phyloP scores from a whole-genome alignment of 2,329 filamentous ascomycete genomes.

The Ophiosphaerella korrae region DNA sequence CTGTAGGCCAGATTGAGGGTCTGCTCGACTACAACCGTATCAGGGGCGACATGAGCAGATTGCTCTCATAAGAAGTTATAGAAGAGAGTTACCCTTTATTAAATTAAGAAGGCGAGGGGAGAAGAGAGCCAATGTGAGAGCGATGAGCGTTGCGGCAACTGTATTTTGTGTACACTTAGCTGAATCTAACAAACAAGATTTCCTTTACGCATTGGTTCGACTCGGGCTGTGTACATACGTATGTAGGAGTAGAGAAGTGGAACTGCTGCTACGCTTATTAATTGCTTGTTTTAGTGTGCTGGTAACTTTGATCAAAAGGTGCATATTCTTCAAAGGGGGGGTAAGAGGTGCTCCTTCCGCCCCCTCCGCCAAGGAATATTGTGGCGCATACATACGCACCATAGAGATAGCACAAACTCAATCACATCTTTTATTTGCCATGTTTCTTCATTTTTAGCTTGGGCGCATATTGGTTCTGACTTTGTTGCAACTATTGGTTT shows the following conservation, averaged over 20 bases:
- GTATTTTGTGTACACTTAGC: conserved; percentile 46
- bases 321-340: too few species aligned
- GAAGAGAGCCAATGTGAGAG: neutral
- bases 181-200: conserved; percentile 39
- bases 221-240: conserved; percentile 5
- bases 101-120: neutral
- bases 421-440: too few species aligned
- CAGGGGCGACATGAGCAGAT: conserved; percentile 86
- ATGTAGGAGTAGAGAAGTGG: conserved; percentile 1
- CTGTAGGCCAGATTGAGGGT: conserved; percentile 91
- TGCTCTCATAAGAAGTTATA: conserved; percentile 50
- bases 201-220: conserved; percentile 10
- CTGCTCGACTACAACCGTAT: conserved; percentile 76
- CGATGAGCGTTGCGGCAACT: conserved; percentile 28
- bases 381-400: too few species aligned
- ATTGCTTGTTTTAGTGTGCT: too few species aligned
- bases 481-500: too few species aligned
- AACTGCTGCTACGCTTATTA: neutral
- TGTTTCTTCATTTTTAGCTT: too few species aligned
- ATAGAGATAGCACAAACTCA: too few species aligned
- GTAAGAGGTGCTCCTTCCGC: too few species aligned
- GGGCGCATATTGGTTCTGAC: too few species aligned
- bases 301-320: too few species aligned
- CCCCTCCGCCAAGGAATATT: too few species aligned
- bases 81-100: neutral